Percentiles rank a stretch among this genome's conserved stretches.
phyloP scores from a whole-genome alignment of 768 basidiomycete genomes.

The Leccinum disarticulatum region DNA sequence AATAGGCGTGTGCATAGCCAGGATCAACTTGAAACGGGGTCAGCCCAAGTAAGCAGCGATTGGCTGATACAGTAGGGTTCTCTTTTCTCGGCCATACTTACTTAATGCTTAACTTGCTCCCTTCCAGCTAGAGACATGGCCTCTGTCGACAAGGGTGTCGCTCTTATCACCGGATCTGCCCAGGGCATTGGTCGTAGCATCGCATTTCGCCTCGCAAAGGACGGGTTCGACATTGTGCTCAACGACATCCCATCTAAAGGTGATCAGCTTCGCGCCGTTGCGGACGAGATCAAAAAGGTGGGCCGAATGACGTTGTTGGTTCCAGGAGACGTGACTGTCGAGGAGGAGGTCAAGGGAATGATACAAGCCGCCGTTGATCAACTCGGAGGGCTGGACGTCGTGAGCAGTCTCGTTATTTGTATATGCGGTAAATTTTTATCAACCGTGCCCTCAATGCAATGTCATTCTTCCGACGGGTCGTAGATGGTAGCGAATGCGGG shows the following conservation, averaged over 20 bases:
- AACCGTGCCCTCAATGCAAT: no score
- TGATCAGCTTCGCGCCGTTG: constrained; percentile 7
- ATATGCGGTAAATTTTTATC: neutral
- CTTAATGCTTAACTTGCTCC: neutral
- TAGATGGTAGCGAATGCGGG: constrained; percentile 20
- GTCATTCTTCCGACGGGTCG: neutral
- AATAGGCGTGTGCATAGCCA: no score
- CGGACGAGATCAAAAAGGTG: constrained; percentile 6
- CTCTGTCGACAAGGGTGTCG: constrained; percentile 24
- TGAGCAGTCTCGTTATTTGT: neutral
- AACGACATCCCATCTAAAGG: constrained; percentile 25
- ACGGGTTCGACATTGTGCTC: constrained; percentile 27
- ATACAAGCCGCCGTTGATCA: neutral
- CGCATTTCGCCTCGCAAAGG: constrained; percentile 17
- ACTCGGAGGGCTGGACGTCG: constrained; percentile 8
- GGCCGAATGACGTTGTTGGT: constrained; percentile 17
- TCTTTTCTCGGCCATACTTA: no score
- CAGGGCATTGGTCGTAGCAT: constrained; percentile 27
- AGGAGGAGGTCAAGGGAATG: constrained; percentile 6
- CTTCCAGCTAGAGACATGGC: neutral
- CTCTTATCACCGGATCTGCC: constrained; percentile 30
- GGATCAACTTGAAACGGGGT: no score
- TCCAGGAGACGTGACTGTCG: constrained; percentile 11
- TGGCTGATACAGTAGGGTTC: no score
- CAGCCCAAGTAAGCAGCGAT: no score